These are phyloP conservation scores for Trypethelium eluteriae DNA, from an alignment of 495 filamentous ascomycete species.

Conservation along the genomic window DNA sequence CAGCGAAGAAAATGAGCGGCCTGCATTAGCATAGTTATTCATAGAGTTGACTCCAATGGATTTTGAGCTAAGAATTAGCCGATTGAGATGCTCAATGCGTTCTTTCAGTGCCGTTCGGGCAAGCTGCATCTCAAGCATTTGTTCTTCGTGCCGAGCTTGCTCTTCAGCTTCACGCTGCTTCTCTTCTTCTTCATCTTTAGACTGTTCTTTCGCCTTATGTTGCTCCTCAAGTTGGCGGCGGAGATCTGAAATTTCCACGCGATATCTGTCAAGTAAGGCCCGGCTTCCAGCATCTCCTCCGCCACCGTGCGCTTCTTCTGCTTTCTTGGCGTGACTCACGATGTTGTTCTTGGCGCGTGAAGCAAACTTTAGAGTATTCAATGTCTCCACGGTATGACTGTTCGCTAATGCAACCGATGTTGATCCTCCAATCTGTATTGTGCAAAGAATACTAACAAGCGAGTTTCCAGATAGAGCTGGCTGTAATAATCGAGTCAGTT, in stretches of 20 bases:
- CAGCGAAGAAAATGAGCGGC: constrained; percentile 62
- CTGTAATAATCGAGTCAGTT: constrained; percentile 86
- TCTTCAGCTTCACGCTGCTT: constrained; percentile 68
- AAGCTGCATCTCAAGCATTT: constrained; percentile 96
- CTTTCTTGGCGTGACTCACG: constrained; percentile 91
- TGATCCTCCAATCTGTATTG: constrained; percentile 61
- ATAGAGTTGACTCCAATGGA: constrained; percentile 78
- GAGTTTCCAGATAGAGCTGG: constrained; percentile 89
- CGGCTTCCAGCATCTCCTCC: constrained; percentile 71
- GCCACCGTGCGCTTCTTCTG: constrained; percentile 69
- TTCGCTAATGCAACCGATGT: constrained; percentile 50
- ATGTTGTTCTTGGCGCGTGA: constrained; percentile 96
- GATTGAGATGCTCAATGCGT: constrained; percentile 93
- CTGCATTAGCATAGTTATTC: constrained; percentile 23
- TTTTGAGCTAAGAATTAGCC: constrained; percentile 89
- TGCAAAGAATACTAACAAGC: constrained; percentile 93
- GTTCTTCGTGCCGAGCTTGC: constrained; percentile 82
- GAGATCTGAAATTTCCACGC: constrained; percentile 84
- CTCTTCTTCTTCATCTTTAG: constrained; percentile 55
- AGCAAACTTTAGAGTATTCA: constrained; percentile 96
- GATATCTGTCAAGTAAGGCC: constrained; percentile 84
- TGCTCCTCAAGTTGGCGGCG: constrained; percentile 74
- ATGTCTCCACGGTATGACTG: constrained; percentile 73
- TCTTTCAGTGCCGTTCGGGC: constrained; percentile 93
- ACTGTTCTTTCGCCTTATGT: constrained; percentile 55